Base-by-base conservation (phyloP, 805 yeast genomes). In the Metschnikowia reukaufii region DNA sequence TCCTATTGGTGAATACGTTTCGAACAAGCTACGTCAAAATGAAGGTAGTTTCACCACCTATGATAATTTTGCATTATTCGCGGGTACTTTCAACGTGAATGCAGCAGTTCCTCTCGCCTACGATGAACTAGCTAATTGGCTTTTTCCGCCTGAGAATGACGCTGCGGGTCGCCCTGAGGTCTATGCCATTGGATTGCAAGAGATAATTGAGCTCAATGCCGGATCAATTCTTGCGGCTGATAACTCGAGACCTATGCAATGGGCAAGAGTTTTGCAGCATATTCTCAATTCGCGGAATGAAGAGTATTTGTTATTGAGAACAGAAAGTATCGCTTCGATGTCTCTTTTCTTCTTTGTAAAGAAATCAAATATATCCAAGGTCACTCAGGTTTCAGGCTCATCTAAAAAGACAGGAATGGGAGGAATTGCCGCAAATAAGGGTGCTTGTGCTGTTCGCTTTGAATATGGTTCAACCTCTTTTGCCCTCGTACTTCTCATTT, bases 381-480 rank as follows among this genome's bases (percentile, higher is more conserved):
- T 94, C 4, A 86, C 88, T 12, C 84, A 86, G 59, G 97, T 94
- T 4, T 91, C 90, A 56, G 97, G 97, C n/a, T 79, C 91, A n/a
- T 79, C 87, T 10, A 92, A 91, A 59, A 92, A 92, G 66, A 92
- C 98, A 0, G 99, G 98, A 0, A 72, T 94, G 45, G 97, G 97
- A 32, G 99, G 99, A 37, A 92, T 94, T 70, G 82, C 98, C 0
- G 99, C 97, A 15, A 92, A 94, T 64, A 92, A 92, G 65, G 99
- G 99, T 37, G 97, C 95, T 4, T 95, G 91, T 50, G 97, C 96
- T 0, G 88, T 94, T 13, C 77, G 97, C 50, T 87, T 92, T 66
- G 81, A 85, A 42, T 88, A 78, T 64, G 94, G 94, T 0, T 78
- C 82, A 27, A 85, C 96, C 0, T 50, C 65, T 1, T 84, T 90